These are phyloP conservation scores for Aspergillus versicolor DNA, from an alignment of 2,329 filamentous ascomycete species.

Conservation along the genomic window DNA sequence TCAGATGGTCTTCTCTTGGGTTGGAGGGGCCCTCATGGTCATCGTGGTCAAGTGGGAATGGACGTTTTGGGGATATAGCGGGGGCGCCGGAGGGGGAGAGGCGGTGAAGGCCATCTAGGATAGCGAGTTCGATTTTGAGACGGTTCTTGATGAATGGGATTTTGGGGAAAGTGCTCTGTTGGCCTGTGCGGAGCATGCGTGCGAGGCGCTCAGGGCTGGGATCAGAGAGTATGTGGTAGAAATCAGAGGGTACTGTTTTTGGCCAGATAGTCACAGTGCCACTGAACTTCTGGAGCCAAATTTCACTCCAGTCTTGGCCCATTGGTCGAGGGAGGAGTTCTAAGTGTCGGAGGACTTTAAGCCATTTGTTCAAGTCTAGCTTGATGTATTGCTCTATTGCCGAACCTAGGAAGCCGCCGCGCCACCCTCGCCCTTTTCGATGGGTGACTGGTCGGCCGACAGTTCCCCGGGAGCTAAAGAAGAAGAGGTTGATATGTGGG, in stretches of 20 bases:
- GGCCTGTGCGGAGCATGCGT: slow-evolving; percentile 85
- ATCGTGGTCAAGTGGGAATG: slow-evolving; percentile 24
- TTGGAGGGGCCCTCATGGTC: neutral
- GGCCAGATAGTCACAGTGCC: slow-evolving; percentile 98
- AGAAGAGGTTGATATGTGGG: slow-evolving; percentile 97
- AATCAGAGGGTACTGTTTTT: slow-evolving; percentile 74
- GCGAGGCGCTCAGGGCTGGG: slow-evolving; percentile 73
- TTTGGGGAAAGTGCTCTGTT: slow-evolving; percentile 86
- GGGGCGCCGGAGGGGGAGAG: slow-evolving; percentile 28
- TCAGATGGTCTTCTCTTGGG: slow-evolving; percentile 21
- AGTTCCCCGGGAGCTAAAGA: slow-evolving; percentile 90
- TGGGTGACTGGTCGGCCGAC: slow-evolving; percentile 94
- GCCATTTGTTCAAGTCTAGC: slow-evolving; percentile 95
- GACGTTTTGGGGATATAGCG: slow-evolving; percentile 28
- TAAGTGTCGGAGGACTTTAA: slow-evolving; percentile 88
- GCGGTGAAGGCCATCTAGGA: slow-evolving; percentile 54
- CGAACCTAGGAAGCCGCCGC: slow-evolving; percentile 89
- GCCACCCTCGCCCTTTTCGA: slow-evolving; percentile 88
- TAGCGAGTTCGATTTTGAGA: slow-evolving; percentile 74
- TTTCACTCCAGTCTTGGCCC: slow-evolving; percentile 93
- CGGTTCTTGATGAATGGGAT: slow-evolving; percentile 88
- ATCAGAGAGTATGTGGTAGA: slow-evolving; percentile 81
- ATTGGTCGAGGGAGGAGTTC: slow-evolving; percentile 87
- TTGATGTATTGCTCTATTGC: slow-evolving; percentile 94
- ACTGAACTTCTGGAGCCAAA: slow-evolving; percentile 93